A percentile compares a stretch with the other conserved stretches of the same genome.
Evolutionary conservation across 2,329 filamentous ascomycete genomes (phyloP).

Genomic region (Byssoonygena ceratinophila): DNA sequence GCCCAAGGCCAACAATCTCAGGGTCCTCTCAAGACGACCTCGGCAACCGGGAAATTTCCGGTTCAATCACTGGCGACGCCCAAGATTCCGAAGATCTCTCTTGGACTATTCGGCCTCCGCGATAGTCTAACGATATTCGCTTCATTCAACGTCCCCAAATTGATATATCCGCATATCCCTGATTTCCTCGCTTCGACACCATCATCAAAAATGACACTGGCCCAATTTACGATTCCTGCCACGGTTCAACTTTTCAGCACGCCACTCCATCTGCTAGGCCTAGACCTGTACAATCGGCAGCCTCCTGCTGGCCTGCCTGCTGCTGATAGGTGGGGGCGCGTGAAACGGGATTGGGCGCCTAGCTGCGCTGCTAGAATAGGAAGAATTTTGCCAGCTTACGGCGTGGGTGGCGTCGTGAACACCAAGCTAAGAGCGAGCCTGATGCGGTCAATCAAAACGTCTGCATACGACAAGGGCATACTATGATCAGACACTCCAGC

Average conservation of each 20-base stretch:
- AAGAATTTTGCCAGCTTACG: slow-evolving; percentile 80
- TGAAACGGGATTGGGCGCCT: slow-evolving; percentile 65
- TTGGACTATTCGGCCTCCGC: slow-evolving; percentile 66
- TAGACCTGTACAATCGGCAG: slow-evolving; percentile 74
- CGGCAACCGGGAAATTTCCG: slow-evolving; percentile 48
- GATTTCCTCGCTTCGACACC: slow-evolving; percentile 40
- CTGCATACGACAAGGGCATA: slow-evolving; percentile 8
- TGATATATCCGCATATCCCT: slow-evolving; percentile 61
- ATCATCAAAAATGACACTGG: slow-evolving; percentile 47
- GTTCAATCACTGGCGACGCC: slow-evolving; percentile 20
- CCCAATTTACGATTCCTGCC: slow-evolving; percentile 73
- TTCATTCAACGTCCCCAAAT: slow-evolving; percentile 75
- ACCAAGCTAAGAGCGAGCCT: slow-evolving; percentile 55
- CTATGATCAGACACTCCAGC: neutral
- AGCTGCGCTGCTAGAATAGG: slow-evolving; percentile 67
- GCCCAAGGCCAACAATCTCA: slow-evolving; percentile 33
- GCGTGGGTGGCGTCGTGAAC: slow-evolving; percentile 79
- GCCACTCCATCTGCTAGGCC: slow-evolving; percentile 70
- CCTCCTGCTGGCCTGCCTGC: slow-evolving; percentile 36
- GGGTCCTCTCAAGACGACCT: slow-evolving; percentile 9
- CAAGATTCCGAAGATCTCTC: slow-evolving; percentile 57
- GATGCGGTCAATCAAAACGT: slow-evolving; percentile 52
- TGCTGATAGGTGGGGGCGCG: slow-evolving; percentile 52
- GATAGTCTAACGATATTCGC: slow-evolving; percentile 87
- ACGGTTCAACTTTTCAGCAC: slow-evolving; percentile 69